A percentile compares a stretch with the other conserved stretches of the same genome.
Conservation (phyloP, 2,329 filamentous ascomycete species). For the Iodosphaeria phyllophila region DNA sequence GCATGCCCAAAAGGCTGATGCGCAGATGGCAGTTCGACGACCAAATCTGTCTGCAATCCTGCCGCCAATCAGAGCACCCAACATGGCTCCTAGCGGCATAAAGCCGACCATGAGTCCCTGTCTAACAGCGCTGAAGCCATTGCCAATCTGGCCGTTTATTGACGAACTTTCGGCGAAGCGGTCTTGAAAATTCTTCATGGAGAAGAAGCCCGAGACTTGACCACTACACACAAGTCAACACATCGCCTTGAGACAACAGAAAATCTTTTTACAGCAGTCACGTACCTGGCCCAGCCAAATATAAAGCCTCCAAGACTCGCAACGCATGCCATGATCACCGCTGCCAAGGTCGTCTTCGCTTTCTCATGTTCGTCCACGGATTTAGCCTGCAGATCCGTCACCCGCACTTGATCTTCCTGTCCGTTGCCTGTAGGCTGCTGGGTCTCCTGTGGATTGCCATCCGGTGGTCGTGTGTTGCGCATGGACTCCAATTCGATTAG, state of each 20-base stretch:
- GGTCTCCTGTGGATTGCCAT: too few species aligned
- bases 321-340: constrained; percentile 25
- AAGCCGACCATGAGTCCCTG: constrained; percentile 46
- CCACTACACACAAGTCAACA: constrained; percentile 19
- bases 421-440: too few species aligned
- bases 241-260: not conserved
- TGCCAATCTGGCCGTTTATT: constrained; percentile 15
- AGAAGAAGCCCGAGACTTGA: constrained; percentile 42
- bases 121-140: constrained; percentile 35
- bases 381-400: too few species aligned
- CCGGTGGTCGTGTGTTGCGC: too few species aligned
- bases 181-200: constrained; percentile 34
- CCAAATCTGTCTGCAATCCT: constrained; percentile 43
- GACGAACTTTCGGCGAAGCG: constrained; percentile 28
- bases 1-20: constrained; percentile 41
- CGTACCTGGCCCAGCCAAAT: constrained; percentile 35
- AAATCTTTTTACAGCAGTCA: not conserved
- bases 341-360: too few species aligned
- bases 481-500: too few species aligned
- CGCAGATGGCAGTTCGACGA: constrained; percentile 41
- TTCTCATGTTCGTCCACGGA: too few species aligned
- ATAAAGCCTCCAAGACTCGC: constrained; percentile 38
- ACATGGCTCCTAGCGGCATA: constrained; percentile 38
- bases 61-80: constrained; percentile 38
- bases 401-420: too few species aligned